Evolutionary conservation across 2,329 filamentous ascomycete genomes (phyloP).

Genomic region (Venturiaceae sp.): DNA sequence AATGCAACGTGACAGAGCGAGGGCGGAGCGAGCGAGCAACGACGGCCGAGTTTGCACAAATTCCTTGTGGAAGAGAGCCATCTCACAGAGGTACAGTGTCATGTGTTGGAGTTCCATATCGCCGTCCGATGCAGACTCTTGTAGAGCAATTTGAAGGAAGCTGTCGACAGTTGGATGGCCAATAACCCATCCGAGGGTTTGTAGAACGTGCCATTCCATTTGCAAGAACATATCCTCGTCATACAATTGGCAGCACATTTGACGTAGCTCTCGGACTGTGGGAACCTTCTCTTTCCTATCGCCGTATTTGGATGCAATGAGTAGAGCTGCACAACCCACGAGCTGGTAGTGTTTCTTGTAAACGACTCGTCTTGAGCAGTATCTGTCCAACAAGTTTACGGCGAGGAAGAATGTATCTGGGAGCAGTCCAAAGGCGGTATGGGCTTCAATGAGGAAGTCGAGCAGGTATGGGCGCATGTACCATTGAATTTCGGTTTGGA

Average conservation of each 20-base stretch:
- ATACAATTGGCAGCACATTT: conserved; percentile 98
- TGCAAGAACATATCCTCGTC: conserved; percentile 99
- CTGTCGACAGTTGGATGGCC: conserved; percentile 93
- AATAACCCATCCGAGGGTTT: conserved; percentile 92
- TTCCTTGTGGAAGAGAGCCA: conserved; percentile 91
- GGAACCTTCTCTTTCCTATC: conserved; percentile 99
- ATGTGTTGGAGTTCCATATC: conserved; percentile 75
- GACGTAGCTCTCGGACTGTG: conserved; percentile 92
- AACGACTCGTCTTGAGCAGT: conserved; percentile 94
- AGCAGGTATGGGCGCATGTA: conserved; percentile 98
- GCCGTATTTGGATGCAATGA: conserved; percentile 97
- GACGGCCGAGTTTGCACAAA: conserved; percentile 91
- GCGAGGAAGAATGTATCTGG: conserved; percentile 94
- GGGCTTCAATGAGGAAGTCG: conserved; percentile 95
- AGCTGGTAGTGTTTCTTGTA: conserved; percentile 99
- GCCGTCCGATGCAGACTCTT: conserved; percentile 63
- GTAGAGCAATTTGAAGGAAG: conserved; percentile 79
- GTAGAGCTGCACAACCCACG: conserved; percentile 87
- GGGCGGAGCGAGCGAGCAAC: conserved; percentile 76
- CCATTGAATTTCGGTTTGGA: conserved; percentile 99
- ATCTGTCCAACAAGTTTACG: conserved; percentile 91
- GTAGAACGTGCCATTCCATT: conserved; percentile 99
- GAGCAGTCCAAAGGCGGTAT: conserved; percentile 85
- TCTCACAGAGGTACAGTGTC: conserved; percentile 88
- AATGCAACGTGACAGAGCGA: conserved; percentile 80